Base-by-base conservation (phyloP, 352 stramenopile genomes). In the Phytophthora sp. region DNA sequence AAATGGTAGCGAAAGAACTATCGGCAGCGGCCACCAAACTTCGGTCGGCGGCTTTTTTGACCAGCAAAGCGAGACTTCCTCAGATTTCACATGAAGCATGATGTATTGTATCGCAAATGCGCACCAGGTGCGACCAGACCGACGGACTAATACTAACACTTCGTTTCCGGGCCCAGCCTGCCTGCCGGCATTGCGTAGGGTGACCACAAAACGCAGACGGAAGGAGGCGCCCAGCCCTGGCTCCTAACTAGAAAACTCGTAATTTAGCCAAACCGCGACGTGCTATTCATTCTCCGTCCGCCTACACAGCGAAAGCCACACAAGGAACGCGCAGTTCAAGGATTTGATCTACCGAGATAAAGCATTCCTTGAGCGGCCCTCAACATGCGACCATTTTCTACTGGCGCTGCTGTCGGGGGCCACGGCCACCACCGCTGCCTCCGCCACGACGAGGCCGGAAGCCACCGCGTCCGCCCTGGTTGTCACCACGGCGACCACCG, bases 391-490 rank as follows among this genome's bases (percentile, higher is more conserved):
- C 17, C 43, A 70, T 54, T 21, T 53, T 77, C 65, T 84, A 79
- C 61, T 71, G 64, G 41, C 67, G 77, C 51, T 82, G 71, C 46
- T 82, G 71, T 32, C 76, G 53, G 43, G 72, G 53, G 24, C 65
- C 66, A 26, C 76, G 59, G 26, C 74, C 63, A 26, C 77, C 77
- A 41, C 77, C 66, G 26, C 76, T 46, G 26, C 65, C 64, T 13
- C 76, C 68, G 26, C 74, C 73, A 62, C 78, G 72, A 46, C 78
- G 62, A 56, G 74, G 68, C 39, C 77, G 61, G 46, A 73, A 73
- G 27, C 74, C 76, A 30, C 80, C 78, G n/a, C 74, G 60, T 49
- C 76, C 80, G 45, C 79, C 69, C 37, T 82, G 69, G 53, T 79
- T 85, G 32, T 84, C 76, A 39, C 77, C 72, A 66, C 73, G 63